Base-by-base conservation (phyloP, 2,329 filamentous ascomycete species). In the Fusarium nygamai region DNA sequence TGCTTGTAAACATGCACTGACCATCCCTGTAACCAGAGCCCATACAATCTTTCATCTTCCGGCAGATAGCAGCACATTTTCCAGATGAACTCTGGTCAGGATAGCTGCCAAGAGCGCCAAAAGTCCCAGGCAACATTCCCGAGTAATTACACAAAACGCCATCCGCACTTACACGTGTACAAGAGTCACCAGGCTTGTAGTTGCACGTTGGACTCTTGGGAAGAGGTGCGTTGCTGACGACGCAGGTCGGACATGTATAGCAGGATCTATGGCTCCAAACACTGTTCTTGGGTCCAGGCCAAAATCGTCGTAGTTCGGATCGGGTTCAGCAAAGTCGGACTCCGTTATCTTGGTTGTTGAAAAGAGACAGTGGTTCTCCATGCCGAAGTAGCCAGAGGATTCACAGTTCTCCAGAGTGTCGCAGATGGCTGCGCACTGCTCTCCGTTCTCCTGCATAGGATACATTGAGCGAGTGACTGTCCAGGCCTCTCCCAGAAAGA, bases 361-460 rank as follows among this genome's bases (percentile, higher is more conserved):
- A 4, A 71, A 71, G 27, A 61, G 29, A 20, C 69, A 71, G n/a
- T 54, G 54, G 41, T 71, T 71, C n/a, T 67, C 62, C 20, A 31
- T 27, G 5, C 11, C 4, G 16, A 46, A 71, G 31, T 50, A 71
- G 3, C 38, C 61, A 14, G 57, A 56, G 6, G 69, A 58, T n/a
- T 67, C 46, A 27, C 69, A 71, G 17, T 38, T 41, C 8, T 41
- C 29, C 0, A 71, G 57, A 1, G 46, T 58, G 16, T 71, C 27
- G 20, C 69, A 71, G 17, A 71, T 71, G 24, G 67, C 69, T 5
- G 56, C 56, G 11, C 69, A 71, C 36, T 70, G 67, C 16, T 67
- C 43, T 3, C 14, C 27, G 2, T 33, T 64, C n/a, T 71, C 56
- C 20, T 71, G 67, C 4, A 48, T 13, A 2, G 69, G 69, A 8